Evolutionary conservation across 2,329 filamentous ascomycete species (phyloP).

Genomic region (Neonectria faginata): DNA sequence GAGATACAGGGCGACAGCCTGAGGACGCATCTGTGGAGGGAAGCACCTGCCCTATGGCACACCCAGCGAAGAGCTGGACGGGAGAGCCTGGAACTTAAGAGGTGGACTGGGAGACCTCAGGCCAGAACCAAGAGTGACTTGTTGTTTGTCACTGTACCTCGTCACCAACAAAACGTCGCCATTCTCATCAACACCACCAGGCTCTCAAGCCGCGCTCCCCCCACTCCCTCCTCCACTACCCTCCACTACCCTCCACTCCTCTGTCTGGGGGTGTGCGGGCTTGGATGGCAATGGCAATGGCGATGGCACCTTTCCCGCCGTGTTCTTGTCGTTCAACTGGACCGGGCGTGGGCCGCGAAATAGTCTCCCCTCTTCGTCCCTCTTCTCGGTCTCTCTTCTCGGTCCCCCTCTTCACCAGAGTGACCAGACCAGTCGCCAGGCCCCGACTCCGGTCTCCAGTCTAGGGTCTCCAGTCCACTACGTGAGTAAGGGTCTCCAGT

Average conservation of each 20-base stretch:
- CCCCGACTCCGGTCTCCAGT: conserved; percentile 2
- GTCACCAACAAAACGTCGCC: conserved; percentile 26
- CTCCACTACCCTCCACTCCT: conserved; percentile 25
- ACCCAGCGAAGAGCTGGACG: not conserved
- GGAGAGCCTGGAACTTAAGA: not conserved
- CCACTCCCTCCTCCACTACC: conserved; percentile 25
- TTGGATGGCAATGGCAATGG: conserved; percentile 24
- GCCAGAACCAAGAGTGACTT: not conserved
- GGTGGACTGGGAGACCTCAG: not conserved
- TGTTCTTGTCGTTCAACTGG: conserved; percentile 25
- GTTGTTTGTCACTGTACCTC: conserved; percentile 32
- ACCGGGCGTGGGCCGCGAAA: conserved; percentile 25
- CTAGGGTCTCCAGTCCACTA: not conserved
- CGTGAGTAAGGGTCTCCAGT: not conserved
- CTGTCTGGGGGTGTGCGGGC: conserved; percentile 22
- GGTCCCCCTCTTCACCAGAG: conserved; percentile 1
- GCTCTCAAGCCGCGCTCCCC: conserved; percentile 21
- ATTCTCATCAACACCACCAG: conserved; percentile 26
- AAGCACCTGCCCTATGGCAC: not conserved
- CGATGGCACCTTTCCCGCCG: conserved; percentile 20
- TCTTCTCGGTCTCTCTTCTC: conserved; percentile 11
- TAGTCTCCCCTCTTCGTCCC: conserved; percentile 19
- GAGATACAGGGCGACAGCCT: not conserved
- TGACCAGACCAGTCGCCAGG: not conserved
- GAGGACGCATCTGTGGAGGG: conserved; percentile 5